Evolutionary conservation across 208 protist species (phyloP), one percentile per base, ranked within the genome.

Genomic region (Leishmania tarentolae): DNA sequence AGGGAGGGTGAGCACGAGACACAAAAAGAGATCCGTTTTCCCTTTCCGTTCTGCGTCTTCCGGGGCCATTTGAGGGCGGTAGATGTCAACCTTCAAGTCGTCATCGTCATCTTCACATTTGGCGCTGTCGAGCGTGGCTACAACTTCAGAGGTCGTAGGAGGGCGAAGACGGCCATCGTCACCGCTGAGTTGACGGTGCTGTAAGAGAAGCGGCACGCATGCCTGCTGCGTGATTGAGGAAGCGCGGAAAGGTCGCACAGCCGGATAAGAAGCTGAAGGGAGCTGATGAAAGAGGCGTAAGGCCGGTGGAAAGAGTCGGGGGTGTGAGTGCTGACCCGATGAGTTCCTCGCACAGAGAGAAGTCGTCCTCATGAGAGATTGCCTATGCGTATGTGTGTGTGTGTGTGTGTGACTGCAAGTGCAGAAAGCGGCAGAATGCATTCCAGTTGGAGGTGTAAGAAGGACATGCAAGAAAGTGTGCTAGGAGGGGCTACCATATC

Each of bases 1-100:
- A 11, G 79, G 53, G 3, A 87, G 89, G 3, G 87, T 92, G 61
- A 92, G 86, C 46, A 94, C 42, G 40, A 86, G 75, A 61, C 76
- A 82, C 31, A 94, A 19, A 66, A 90, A 93, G 35, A 81, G 46
- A 6, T 87, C 79, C 19, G 87, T 90, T n/a, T 85, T 83, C 40
- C 46, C 73, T 15, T 28, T 35, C 19, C 83, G 79, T 73, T 85
- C 78, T 37, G 73, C 75, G 6, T 57, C 73, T 46, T 76, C 81
- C 24, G 75, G 59, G n/a, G 80, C 66, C 13, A 71, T 2, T 35
- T 71, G 74, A 1, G 78, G 66, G 21, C 74, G 72, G 75, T 79
- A 88, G 44, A 85, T 40, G 28, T 70, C 31, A 1, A 88, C 21
- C 53, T 15, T 21, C 40, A 46, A 3, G 28, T 85, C 79, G 5